phyloP scores from a whole-genome alignment of 192 early-diverging fungal species.

The Backusella parvicylindrica region DNA sequence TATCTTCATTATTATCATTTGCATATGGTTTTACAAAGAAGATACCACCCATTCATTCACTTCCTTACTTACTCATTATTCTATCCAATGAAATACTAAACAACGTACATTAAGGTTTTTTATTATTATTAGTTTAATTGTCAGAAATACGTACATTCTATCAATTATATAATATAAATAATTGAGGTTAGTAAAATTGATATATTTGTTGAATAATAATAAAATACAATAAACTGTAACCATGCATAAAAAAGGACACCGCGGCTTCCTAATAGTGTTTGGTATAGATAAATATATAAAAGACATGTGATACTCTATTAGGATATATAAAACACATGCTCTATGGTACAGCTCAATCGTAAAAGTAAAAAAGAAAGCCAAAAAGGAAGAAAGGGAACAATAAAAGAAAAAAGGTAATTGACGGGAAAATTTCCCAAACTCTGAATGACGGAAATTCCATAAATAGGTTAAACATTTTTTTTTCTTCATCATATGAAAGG shows the following conservation, averaged over 20 bases:
- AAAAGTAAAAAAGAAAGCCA: neutral
- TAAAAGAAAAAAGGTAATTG: conserved; percentile 4
- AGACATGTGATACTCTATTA: neutral
- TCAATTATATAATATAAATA: neutral
- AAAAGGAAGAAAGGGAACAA: conserved; percentile 3
- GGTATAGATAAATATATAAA: neutral
- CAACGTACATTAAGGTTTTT: neutral
- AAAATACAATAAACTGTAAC: neutral
- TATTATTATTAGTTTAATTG: neutral
- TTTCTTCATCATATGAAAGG: conserved; percentile 1
- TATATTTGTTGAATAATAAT: neutral
- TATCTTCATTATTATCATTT: neutral
- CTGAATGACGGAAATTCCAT: conserved; percentile 1
- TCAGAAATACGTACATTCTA: neutral
- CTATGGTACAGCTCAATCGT: neutral
- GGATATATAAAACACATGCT: neutral
- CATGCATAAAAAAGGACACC: neutral
- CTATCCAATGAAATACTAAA: neutral
- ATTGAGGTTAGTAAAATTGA: neutral
- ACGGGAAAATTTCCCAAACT: conserved; percentile 9
- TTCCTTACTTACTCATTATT: neutral
- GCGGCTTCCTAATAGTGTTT: neutral
- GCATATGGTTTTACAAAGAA: neutral
- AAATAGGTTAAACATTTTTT: neutral
- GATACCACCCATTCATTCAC: neutral